Conservation (phyloP, 768 basidiomycete genomes). For the Fomitopsis pulvina region DNA sequence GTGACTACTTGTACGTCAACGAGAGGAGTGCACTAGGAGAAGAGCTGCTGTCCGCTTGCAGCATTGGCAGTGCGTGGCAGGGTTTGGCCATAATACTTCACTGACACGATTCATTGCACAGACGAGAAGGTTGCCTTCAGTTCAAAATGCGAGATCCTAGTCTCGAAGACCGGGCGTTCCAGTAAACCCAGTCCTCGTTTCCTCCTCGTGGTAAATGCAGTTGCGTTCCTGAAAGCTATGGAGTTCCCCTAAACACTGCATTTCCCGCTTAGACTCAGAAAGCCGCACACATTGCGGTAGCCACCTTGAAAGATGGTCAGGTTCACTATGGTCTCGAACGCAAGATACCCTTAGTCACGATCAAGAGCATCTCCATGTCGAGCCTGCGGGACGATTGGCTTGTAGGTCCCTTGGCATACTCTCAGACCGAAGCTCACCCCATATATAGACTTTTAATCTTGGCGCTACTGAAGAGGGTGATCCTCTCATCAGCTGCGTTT, state of each 20-base stretch:
- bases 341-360: conserved; percentile 84
- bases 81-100: not conserved
- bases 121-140: conserved; percentile 84
- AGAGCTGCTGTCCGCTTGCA: conserved; percentile 65
- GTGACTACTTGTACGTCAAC: conserved; percentile 92
- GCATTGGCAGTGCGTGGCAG: conserved; percentile 55
- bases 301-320: conserved; percentile 54
- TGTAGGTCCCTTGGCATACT: conserved; percentile 35
- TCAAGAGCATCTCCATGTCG: conserved; percentile 82
- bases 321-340: conserved; percentile 62
- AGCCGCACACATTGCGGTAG: conserved; percentile 73
- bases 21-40: conserved; percentile 73
- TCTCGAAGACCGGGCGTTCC: conserved; percentile 80
- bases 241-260: no score
- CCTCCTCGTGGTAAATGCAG: conserved; percentile 62
- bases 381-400: conserved; percentile 94
- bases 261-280: conserved; percentile 92
- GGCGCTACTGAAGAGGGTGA: conserved; percentile 88
- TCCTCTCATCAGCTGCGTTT: conserved; percentile 81
- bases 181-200: conserved; percentile 91
- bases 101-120: conserved; percentile 22
- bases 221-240: not conserved
- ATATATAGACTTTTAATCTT: conserved; percentile 64
- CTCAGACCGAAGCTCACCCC: not conserved
- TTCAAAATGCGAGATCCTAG: conserved; percentile 69